Conservation (phyloP, 345 rosid species). For the Hypericum androsaemum region DNA sequence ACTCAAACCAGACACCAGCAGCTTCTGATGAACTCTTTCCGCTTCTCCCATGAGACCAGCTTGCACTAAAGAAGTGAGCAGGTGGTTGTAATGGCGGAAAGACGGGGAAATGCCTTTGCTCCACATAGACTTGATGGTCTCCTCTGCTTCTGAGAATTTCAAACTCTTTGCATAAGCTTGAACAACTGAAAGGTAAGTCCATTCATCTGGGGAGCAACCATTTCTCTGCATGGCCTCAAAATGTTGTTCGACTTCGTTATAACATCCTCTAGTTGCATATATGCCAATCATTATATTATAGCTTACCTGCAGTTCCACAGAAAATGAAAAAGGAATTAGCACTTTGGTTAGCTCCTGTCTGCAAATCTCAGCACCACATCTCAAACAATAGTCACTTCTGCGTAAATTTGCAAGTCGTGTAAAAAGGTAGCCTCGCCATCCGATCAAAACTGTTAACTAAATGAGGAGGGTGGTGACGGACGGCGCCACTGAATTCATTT, state of each 20-base stretch:
- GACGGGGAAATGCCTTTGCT: conserved; percentile 38
- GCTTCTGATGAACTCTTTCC: conserved; percentile 38
- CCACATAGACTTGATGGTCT: conserved; percentile 37
- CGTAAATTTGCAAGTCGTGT: too few species aligned
- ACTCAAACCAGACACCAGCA: conserved; percentile 27
- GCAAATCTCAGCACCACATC: too few species aligned
- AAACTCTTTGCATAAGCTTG: conserved; percentile 44
- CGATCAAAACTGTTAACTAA: too few species aligned
- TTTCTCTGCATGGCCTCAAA: conserved; percentile 48
- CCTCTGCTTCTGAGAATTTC: conserved; percentile 54
- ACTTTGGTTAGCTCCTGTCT: background rate
- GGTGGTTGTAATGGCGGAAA: conserved; percentile 42
- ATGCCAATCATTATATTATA: conserved; percentile 54
- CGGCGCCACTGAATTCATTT: too few species aligned
- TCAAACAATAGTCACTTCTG: too few species aligned
- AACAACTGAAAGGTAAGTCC: conserved; percentile 41
- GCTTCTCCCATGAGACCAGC: conserved; percentile 54
- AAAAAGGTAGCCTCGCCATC: too few species aligned
- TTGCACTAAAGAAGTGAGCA: conserved; percentile 45
- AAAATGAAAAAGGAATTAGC: conserved; percentile 4
- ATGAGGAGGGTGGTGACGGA: too few species aligned
- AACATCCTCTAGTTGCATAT: conserved; percentile 38
- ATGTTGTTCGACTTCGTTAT: conserved; percentile 41
- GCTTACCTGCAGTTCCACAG: conserved; percentile 45
- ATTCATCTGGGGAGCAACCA: conserved; percentile 40